phyloP scores from a whole-genome alignment of 106 monocot species.

The Dendrobium catenatum region DNA sequence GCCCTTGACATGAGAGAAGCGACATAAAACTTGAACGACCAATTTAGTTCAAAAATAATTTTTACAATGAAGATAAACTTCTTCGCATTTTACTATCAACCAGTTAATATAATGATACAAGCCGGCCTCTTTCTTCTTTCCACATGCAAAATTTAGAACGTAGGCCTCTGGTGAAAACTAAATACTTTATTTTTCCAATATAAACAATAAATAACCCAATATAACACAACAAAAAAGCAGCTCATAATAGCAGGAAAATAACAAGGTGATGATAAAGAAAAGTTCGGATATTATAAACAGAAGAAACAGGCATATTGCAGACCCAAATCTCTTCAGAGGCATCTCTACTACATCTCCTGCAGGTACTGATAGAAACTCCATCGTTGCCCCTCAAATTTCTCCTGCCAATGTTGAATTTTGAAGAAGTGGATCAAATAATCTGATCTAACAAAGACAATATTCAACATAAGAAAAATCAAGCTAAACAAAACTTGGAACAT shows the following conservation, averaged over 20 bases:
- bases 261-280: neutral
- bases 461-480: neutral
- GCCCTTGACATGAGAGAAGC: too few relatives aligned
- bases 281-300: neutral
- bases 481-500: neutral
- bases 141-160: too few relatives aligned
- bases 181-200: neutral
- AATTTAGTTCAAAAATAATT: too few relatives aligned
- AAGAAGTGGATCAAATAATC: neutral
- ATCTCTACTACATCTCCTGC: neutral
- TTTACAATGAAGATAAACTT: too few relatives aligned
- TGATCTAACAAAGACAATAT: neutral
- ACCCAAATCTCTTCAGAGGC: neutral
- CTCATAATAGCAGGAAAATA: neutral
- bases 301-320: neutral
- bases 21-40: too few relatives aligned
- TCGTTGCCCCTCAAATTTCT: neutral
- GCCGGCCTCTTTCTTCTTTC: too few relatives aligned
- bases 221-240: neutral
- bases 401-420: neutral
- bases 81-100: too few relatives aligned
- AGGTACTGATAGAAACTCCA: too few relatives aligned
- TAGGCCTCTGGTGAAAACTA: too few relatives aligned
- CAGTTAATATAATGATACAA: too few relatives aligned
- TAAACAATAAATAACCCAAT: neutral